Evolutionary conservation across 23 red algal species (phyloP).

Genomic region (Gracilariopsis chorda): DNA sequence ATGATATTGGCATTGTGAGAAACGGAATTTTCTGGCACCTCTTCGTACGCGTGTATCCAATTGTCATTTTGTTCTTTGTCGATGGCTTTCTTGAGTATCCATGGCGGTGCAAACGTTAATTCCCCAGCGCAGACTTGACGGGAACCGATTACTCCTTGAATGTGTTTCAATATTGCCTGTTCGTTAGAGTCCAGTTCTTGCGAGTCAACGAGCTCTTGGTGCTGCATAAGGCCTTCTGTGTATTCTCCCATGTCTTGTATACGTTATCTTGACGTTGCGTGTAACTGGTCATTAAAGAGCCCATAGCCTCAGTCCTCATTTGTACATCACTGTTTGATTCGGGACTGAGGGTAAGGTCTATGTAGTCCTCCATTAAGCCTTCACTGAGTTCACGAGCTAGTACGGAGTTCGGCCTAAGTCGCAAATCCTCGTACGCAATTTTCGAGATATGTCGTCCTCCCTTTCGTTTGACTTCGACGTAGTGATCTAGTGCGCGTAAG

Average conservation of each 20-base stretch:
- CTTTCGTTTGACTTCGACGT: neutral
- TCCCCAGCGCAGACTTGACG: neutral
- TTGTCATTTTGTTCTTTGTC: conserved; percentile 17
- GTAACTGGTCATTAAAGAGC: neutral
- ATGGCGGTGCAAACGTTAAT: conserved; percentile 8
- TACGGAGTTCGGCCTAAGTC: neutral
- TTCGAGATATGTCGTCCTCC: too few species aligned
- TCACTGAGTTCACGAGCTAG: neutral
- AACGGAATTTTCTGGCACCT: neutral
- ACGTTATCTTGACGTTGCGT: neutral
- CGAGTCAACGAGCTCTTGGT: neutral
- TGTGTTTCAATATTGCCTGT: neutral
- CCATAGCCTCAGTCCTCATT: neutral
- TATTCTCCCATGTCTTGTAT: neutral
- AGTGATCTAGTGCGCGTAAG: neutral
- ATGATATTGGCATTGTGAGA: conserved; percentile 27
- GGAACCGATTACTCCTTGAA: conserved; percentile 9
- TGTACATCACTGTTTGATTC: neutral
- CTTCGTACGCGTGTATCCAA: neutral
- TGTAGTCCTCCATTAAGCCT: neutral
- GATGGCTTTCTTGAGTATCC: conserved; percentile 20
- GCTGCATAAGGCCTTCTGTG: neutral
- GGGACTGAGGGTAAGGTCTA: neutral
- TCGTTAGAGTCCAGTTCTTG: neutral
- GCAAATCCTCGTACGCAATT: neutral